A percentile compares a stretch with the other conserved stretches of the same genome.
phyloP scores from a whole-genome alignment of 345 rosid genomes.

The Citrus glauca region DNA sequence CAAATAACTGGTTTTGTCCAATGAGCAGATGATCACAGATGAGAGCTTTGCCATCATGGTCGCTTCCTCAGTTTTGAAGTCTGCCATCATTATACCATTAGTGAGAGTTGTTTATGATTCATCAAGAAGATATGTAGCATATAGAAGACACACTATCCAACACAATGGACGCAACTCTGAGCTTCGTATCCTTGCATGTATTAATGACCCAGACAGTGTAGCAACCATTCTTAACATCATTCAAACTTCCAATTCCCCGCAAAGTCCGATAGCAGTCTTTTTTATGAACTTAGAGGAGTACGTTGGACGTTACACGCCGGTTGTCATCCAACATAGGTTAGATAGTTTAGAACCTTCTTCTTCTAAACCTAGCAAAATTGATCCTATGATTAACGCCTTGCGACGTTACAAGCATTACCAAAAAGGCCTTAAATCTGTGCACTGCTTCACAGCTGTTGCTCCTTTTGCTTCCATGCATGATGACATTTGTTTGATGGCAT shows the following conservation, averaged over 20 bases:
- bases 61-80: constrained; percentile 15
- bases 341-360: background rate
- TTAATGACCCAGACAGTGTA: constrained; percentile 33
- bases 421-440: constrained; percentile 21
- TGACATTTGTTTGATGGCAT: constrained; percentile 33
- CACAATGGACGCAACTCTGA: constrained; percentile 19
- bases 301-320: constrained; percentile 6
- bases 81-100: constrained; percentile 15
- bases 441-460: constrained; percentile 36
- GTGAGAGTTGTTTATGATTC: constrained; percentile 28
- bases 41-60: constrained; percentile 31
- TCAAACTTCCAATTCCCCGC: constrained; percentile 28
- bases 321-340: background rate
- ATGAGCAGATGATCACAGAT: background rate
- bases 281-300: constrained; percentile 36
- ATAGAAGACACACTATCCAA: constrained; percentile 31
- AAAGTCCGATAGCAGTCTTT: constrained; percentile 25
- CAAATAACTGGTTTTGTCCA: no score
- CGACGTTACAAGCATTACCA: background rate
- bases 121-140: constrained; percentile 40
- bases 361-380: background rate
- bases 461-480: constrained; percentile 42
- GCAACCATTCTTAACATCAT: constrained; percentile 27
- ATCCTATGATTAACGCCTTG: constrained; percentile 12
- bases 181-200: constrained; percentile 35